A percentile compares a stretch with the other conserved stretches of the same genome.
These are phyloP conservation scores for Sicyos baderoa DNA, from an alignment of 306 rosid genomes.

Conservation along the genomic window DNA sequence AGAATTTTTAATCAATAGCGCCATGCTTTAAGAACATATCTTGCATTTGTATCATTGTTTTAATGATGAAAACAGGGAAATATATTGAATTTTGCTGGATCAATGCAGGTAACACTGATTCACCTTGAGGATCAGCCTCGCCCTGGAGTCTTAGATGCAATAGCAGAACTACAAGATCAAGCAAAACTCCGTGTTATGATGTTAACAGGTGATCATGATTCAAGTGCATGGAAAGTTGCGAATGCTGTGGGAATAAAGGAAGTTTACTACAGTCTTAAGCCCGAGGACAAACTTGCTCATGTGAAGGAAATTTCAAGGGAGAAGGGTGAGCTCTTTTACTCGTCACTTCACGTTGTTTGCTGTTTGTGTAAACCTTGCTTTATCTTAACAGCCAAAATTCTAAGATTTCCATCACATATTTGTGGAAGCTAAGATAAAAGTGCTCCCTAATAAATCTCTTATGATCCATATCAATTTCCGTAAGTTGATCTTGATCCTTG, in stretches of 20 bases:
- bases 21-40: neutral
- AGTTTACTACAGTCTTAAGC: slow-evolving; percentile 79
- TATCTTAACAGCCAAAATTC: neutral
- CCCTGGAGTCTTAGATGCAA: slow-evolving; percentile 66
- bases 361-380: neutral
- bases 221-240: slow-evolving; percentile 89
- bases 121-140: slow-evolving; percentile 96
- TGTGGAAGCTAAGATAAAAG: neutral
- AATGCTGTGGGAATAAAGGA: slow-evolving; percentile 76
- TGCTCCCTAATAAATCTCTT: slow-evolving; percentile 1
- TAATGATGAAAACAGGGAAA: neutral
- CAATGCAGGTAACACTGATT: slow-evolving; percentile 76
- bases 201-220: slow-evolving; percentile 90
- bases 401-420: neutral
- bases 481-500: neutral
- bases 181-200: slow-evolving; percentile 79
- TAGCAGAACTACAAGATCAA: slow-evolving; percentile 54
- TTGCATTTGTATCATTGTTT: slow-evolving; percentile 10
- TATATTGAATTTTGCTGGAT: slow-evolving; percentile 14
- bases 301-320: slow-evolving; percentile 82
- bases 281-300: slow-evolving; percentile 89
- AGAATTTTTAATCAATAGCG: neutral
- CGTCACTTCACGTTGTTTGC: neutral
- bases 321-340: slow-evolving; percentile 43
- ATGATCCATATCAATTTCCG: neutral